Evolutionary conservation across 2,329 filamentous ascomycete species (phyloP).

Genomic region (Pseudogymnoascus sp.): DNA sequence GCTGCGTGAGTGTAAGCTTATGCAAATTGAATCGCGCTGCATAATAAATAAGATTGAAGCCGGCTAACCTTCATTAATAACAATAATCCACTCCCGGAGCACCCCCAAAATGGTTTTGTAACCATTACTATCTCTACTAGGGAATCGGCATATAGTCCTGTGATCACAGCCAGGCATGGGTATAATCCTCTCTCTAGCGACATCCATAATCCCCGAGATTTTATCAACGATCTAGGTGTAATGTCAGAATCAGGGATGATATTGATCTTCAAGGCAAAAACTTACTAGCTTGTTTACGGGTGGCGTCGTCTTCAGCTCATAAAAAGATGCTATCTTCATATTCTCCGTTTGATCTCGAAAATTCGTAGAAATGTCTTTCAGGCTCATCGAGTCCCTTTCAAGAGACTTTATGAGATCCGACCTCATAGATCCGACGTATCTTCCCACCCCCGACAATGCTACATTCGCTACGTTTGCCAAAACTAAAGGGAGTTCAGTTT

Average conservation of each 20-base stretch:
- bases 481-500: conserved; percentile 9
- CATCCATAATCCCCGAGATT: conserved; percentile 7
- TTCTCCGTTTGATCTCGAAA: conserved; percentile 15
- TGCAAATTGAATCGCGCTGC: not conserved
- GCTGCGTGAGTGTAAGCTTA: not conserved
- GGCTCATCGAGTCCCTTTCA: conserved; percentile 6
- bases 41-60: not conserved
- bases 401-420: conserved; percentile 14
- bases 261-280: not conserved
- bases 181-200: conserved; percentile 10
- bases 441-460: not conserved
- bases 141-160: conserved; percentile 15
- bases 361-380: conserved; percentile 14
- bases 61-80: not conserved
- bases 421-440: not conserved
- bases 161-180: conserved; percentile 15
- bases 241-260: conserved; percentile 1
- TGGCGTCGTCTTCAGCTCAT: conserved; percentile 12
- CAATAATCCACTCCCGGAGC: not conserved
- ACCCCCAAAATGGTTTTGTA: not conserved
- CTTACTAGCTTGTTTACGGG: not conserved
- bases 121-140: not conserved
- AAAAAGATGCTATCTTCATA: conserved; percentile 17
- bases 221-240: conserved; percentile 11
- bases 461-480: conserved; percentile 7